phyloP scores from a whole-genome alignment of 2,329 filamentous ascomycete genomes.

The Eutypella sp. region DNA sequence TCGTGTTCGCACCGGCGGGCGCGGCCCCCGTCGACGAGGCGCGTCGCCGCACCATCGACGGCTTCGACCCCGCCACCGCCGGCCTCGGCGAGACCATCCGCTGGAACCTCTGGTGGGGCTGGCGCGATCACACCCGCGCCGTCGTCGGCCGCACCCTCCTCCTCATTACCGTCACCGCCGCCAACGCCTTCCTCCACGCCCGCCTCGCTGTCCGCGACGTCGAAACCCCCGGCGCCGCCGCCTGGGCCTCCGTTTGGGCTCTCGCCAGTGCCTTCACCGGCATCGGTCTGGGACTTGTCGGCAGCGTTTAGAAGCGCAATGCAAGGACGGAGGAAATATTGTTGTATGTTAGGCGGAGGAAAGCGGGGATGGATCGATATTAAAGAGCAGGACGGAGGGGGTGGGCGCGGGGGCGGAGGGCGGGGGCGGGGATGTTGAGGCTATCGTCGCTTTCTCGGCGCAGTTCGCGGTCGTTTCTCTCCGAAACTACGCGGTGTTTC shows the following conservation, averaged over 20 bases:
- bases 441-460: too few relatives aligned
- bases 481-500: too few relatives aligned
- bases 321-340: too few relatives aligned
- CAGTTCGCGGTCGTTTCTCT: too few relatives aligned
- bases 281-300: constrained; percentile 45
- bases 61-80: constrained; percentile 61
- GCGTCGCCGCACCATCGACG: constrained; percentile 18
- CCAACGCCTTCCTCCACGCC: constrained; percentile 60
- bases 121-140: constrained; percentile 56
- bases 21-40: constrained; percentile 43
- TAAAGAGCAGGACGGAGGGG: too few relatives aligned
- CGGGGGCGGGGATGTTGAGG: too few relatives aligned
- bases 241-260: constrained; percentile 74
- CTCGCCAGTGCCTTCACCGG: constrained; percentile 57
- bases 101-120: constrained; percentile 73
- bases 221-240: constrained; percentile 62
- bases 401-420: too few relatives aligned
- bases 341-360: not conserved
- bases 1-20: constrained; percentile 70
- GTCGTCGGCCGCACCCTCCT: constrained; percentile 60
- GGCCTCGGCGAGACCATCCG: constrained; percentile 64
- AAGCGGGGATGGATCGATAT: constrained; percentile 4
- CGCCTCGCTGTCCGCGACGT: constrained; percentile 64
- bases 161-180: constrained; percentile 51
- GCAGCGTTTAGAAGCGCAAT: constrained; percentile 42